Evolutionary conservation across 2,329 filamentous ascomycete genomes (phyloP).

Genomic region (Plenodomus tracheiphilus): DNA sequence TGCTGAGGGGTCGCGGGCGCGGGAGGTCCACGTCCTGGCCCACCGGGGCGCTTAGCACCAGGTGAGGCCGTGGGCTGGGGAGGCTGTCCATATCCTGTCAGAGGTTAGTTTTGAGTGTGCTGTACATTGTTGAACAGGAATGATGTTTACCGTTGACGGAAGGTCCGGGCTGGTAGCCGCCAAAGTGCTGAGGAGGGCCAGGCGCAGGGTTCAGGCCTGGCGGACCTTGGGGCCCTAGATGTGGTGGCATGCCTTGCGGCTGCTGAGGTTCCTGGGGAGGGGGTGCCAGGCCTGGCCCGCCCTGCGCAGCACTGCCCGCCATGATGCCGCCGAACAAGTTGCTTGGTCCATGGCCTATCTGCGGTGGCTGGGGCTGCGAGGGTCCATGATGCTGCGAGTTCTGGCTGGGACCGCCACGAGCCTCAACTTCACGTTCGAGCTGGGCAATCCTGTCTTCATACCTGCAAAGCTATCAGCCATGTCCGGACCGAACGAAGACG

Average conservation of each 20-base stretch:
- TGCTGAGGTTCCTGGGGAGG: conserved; percentile 66
- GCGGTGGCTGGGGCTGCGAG: conserved; percentile 79
- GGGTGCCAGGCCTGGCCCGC: conserved; percentile 77
- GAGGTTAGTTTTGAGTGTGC: conserved; percentile 14
- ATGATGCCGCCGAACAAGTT: conserved; percentile 96
- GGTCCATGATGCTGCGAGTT: conserved; percentile 78
- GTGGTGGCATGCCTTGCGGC: conserved; percentile 61
- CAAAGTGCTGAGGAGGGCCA: conserved; percentile 69
- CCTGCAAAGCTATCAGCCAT: conserved; percentile 54
- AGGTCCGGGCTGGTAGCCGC: conserved; percentile 67
- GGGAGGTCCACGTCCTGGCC: conserved; percentile 62
- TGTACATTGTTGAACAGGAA: conserved; percentile 9
- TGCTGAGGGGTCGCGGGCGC: conserved; percentile 87
- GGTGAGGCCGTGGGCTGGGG: conserved; percentile 86
- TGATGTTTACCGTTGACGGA: conserved; percentile 61
- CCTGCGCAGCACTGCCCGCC: conserved; percentile 81
- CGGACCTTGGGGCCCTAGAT: conserved; percentile 76
- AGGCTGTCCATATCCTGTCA: conserved; percentile 75
- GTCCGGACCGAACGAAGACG: background rate
- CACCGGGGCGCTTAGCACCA: conserved; percentile 73
- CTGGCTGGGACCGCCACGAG: conserved; percentile 66
- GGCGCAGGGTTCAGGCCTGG: conserved; percentile 63
- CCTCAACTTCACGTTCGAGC: conserved; percentile 84
- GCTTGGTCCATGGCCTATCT: conserved; percentile 83
- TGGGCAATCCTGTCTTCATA: conserved; percentile 90